These are phyloP conservation scores for Penicillium expansum DNA, from an alignment of 2,329 filamentous ascomycete genomes.

Conservation along the genomic window DNA sequence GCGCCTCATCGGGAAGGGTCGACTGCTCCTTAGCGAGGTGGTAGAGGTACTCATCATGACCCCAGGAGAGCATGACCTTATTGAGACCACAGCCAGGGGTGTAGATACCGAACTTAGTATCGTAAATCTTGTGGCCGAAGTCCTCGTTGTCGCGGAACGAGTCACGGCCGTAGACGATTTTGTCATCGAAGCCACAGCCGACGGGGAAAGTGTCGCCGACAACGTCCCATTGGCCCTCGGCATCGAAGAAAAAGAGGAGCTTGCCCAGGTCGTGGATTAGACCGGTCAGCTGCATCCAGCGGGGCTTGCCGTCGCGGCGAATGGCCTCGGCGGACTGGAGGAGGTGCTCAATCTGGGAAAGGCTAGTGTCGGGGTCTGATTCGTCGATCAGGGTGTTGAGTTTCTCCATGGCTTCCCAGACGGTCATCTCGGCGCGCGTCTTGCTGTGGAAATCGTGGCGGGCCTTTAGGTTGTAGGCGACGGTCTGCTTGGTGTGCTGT, in stretches of 20 bases:
- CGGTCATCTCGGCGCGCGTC: conserved; percentile 70
- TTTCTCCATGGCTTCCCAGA: conserved; percentile 92
- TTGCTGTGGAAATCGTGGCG: conserved; percentile 68
- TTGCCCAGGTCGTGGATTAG: conserved; percentile 50
- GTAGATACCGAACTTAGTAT: conserved; percentile 77
- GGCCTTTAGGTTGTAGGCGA: conserved; percentile 75
- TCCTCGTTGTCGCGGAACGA: conserved; percentile 76
- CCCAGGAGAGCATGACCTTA: conserved; percentile 87
- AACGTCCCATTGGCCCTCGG: conserved; percentile 89
- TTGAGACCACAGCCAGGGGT: conserved; percentile 74
- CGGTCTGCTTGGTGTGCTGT: conserved; percentile 59
- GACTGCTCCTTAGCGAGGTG: conserved; percentile 81
- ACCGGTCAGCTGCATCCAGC: conserved; percentile 50
- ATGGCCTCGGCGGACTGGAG: conserved; percentile 88
- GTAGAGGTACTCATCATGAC: conserved; percentile 59
- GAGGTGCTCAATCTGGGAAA: conserved; percentile 86
- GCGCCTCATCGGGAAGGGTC: conserved; percentile 72
- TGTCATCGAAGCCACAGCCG: conserved; percentile 55
- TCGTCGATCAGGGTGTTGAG: conserved; percentile 89
- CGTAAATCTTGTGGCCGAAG: conserved; percentile 66
- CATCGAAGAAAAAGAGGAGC: conserved; percentile 58
- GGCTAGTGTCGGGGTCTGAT: conserved; percentile 82
- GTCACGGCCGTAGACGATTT: conserved; percentile 75
- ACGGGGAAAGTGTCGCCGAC: conserved; percentile 62
- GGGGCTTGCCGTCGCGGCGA: conserved; percentile 63